These are phyloP conservation scores for Tetrahymena thermophila DNA, from an alignment of 73 alveolate genomes.

Conservation along the genomic window DNA sequence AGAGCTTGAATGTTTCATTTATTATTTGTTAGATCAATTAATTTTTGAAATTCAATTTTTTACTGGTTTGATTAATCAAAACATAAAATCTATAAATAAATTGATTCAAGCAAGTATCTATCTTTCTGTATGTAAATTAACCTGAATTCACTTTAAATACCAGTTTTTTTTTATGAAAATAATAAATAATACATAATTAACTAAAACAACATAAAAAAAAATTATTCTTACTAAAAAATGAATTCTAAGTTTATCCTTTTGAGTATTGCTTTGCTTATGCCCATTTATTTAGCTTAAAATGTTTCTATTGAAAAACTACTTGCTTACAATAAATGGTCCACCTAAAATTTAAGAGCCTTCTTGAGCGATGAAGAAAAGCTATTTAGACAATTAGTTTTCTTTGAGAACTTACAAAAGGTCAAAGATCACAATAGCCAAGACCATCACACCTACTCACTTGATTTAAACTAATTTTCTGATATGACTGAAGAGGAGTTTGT, in stretches of 20 bases:
- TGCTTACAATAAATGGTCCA: neutral
- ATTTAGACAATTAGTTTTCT: constrained; percentile 11
- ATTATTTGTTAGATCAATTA: too few relatives aligned
- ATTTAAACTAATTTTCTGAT: constrained; percentile 27
- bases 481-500: constrained; percentile 33
- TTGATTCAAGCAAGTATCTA: too few relatives aligned
- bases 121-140: too few relatives aligned
- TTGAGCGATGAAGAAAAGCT: neutral
- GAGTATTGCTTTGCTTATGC: too few relatives aligned
- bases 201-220: too few relatives aligned
- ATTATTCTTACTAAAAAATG: neutral
- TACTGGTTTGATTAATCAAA: too few relatives aligned
- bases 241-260: neutral
- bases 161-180: too few relatives aligned
- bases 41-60: too few relatives aligned
- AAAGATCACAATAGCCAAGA: constrained; percentile 4
- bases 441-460: constrained; percentile 9
- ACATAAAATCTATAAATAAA: too few relatives aligned
- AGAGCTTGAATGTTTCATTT: too few relatives aligned
- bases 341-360: neutral
- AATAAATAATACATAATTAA: too few relatives aligned
- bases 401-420: neutral
- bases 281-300: neutral
- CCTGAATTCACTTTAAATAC: too few relatives aligned
- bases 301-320: neutral